Evolutionary conservation across 495 filamentous ascomycete genomes (phyloP).

Genomic region (Trichoderma asperelloides): DNA sequence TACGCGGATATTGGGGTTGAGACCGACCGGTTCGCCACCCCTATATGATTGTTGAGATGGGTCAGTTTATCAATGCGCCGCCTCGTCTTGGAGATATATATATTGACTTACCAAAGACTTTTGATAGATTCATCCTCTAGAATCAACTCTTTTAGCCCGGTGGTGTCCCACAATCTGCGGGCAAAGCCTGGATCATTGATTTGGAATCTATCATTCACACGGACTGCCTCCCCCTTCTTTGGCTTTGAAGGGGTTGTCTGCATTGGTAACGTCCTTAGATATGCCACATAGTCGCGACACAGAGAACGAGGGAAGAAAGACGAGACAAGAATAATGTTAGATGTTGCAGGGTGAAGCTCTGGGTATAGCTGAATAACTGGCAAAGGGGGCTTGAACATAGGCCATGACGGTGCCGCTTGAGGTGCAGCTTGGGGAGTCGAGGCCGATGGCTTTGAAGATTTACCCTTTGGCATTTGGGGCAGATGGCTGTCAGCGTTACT

Average conservation of each 20-base stretch:
- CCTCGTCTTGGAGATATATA: not conserved
- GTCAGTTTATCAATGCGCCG: not conserved
- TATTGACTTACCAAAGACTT: not conserved
- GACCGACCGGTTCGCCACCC: conserved; percentile 76
- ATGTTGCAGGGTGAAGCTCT: conserved; percentile 35
- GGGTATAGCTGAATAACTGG: conserved; percentile 58
- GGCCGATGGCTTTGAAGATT: conserved; percentile 12
- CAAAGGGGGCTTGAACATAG: conserved; percentile 63
- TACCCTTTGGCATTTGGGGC: conserved; percentile 1
- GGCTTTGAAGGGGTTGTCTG: conserved; percentile 76
- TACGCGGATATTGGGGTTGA: conserved; percentile 83
- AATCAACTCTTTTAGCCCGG: conserved; percentile 46
- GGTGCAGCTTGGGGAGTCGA: conserved; percentile 10
- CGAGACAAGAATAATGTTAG: conserved; percentile 67
- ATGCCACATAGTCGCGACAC: conserved; percentile 73
- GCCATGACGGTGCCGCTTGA: conserved; percentile 57
- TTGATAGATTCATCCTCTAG: conserved; percentile 28
- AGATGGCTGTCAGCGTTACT: not conserved
- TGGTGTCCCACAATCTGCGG: conserved; percentile 59
- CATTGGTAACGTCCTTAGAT: conserved; percentile 65
- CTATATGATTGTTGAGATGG: conserved; percentile 30
- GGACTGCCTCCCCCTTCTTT: conserved; percentile 73
- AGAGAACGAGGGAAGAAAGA: conserved; percentile 72
- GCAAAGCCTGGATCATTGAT: conserved; percentile 69
- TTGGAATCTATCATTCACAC: conserved; percentile 90